These are phyloP conservation scores for Thraustochytrium striatum DNA, from an alignment of 352 stramenopile genomes.

Conservation along the genomic window DNA sequence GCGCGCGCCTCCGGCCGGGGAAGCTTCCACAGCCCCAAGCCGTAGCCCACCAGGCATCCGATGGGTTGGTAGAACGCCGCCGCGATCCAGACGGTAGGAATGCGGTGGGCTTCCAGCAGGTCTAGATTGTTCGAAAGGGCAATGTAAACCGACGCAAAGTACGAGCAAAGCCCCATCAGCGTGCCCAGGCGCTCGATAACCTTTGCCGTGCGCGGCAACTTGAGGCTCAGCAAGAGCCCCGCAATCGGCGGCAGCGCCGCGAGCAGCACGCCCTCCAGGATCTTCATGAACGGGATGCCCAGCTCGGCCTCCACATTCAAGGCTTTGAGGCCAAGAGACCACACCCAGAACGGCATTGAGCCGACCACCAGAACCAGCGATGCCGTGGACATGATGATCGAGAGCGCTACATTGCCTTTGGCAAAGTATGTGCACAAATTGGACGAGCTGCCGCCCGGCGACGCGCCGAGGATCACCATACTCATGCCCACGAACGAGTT, in stretches of 20 bases:
- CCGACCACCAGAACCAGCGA: background rate
- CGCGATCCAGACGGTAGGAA: background rate
- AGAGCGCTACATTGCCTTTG: conserved; percentile 75
- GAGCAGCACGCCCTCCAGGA: conserved; percentile 25
- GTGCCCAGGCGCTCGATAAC: background rate
- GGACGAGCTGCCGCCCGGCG: conserved; percentile 52
- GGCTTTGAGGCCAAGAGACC: background rate
- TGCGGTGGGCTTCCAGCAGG: background rate
- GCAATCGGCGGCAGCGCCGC: background rate
- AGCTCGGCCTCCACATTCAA: background rate
- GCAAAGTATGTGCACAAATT: conserved; percentile 84
- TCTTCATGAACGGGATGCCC: background rate
- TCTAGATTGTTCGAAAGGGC: background rate
- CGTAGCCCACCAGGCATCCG: conserved; percentile 1
- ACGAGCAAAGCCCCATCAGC: background rate
- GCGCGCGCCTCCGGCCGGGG: background rate
- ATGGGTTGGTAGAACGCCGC: background rate
- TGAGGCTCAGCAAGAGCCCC: background rate
- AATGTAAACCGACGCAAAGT: background rate
- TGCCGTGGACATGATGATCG: conserved; percentile 76
- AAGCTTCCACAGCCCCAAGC: background rate
- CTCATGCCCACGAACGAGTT: background rate
- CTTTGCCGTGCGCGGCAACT: background rate
- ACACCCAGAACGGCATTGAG: conserved; percentile 34
- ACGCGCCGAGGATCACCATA: conserved; percentile 6